phyloP scores from a whole-genome alignment of 2,329 filamentous ascomycete genomes.

The Aspergillus terreus region DNA sequence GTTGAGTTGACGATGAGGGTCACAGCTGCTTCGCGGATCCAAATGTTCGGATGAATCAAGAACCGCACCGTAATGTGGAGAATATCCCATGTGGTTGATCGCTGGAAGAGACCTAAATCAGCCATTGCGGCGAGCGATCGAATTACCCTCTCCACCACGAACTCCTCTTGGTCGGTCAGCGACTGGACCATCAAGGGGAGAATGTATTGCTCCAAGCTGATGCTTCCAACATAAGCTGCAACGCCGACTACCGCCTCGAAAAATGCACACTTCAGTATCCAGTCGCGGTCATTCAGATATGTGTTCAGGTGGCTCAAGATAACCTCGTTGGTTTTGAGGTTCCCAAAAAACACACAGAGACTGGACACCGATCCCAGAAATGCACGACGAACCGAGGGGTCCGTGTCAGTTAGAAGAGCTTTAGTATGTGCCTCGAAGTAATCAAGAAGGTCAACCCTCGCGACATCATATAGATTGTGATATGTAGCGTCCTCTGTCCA shows the following conservation, averaged over 20 bases:
- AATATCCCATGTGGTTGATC: conserved; percentile 80
- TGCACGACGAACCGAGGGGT: conserved; percentile 81
- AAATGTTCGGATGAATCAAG: conserved; percentile 88
- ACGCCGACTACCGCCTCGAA: conserved; percentile 95
- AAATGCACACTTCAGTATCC: conserved; percentile 94
- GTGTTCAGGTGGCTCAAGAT: conserved; percentile 94
- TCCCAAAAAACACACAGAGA: conserved; percentile 92
- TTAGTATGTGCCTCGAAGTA: conserved; percentile 88
- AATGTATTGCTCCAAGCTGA: conserved; percentile 90
- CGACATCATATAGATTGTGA: conserved; percentile 80
- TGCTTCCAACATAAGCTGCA: conserved; percentile 82
- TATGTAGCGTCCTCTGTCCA: conserved; percentile 66
- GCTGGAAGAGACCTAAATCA: conserved; percentile 79
- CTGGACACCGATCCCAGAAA: conserved; percentile 89
- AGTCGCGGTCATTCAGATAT: conserved; percentile 93
- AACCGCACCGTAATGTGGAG: conserved; percentile 80
- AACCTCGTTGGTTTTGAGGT: conserved; percentile 90
- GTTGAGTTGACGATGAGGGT: conserved; percentile 78
- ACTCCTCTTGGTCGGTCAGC: conserved; percentile 86
- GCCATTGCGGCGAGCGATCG: conserved; percentile 86
- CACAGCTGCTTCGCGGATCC: conserved; percentile 87
- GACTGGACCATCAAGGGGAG: conserved; percentile 94
- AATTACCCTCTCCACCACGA: conserved; percentile 85
- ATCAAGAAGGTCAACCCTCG: conserved; percentile 75
- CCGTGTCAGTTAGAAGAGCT: conserved; percentile 78